Evolutionary conservation across 2,329 filamentous ascomycete species (phyloP), one percentile per base, ranked within the genome.

Genomic region (Pleoardoris graminearum): DNA sequence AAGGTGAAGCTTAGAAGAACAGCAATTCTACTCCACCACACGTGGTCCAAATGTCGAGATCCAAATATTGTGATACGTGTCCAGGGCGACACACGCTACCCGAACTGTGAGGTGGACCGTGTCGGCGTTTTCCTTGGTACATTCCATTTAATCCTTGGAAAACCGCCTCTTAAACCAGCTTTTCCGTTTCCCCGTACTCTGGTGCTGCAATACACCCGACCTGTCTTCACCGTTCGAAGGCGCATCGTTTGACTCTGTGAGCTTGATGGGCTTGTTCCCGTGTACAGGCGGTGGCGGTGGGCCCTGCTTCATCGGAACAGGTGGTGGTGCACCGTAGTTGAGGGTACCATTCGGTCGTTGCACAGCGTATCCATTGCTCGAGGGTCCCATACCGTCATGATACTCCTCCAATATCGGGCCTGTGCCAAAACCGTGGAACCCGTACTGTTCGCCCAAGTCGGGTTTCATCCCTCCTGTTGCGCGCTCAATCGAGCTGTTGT

Each of bases 401-500:
- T 77, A 69, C 54, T 79, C 69, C 56, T 78, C 77, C 37, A 72
- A 61, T 37, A 76, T 75, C 1, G 75, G 74, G 5, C 71, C 72
- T 27, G 67, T 70, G 11, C 78, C 79, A 53, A 79, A 80, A 1
- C 79, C 79, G 22, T 70, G 74, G 58, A 86, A 86, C 45, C 88
- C 87, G 63, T 90, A 90, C 51, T 76, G 66, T 46, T 74, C 63
- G 42, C 67, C 65, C 50, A 70, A 38, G 35, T 75, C 65, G 41
- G 73, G 72, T 33, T 73, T 57, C 38, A 73, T 61, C 48, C 65
- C 67, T 6, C 58, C 75, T 63, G 82, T 82, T 30, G 86, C 78
- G 56, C 90, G 86, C 69, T 96, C 90, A 62, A 95, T 84, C 1
- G 91, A 96, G 76, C 90, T 95, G 76, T 96, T 96, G 69, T 96